Evolutionary conservation across 805 yeast species (phyloP), one percentile per base, ranked within the genome.

Genomic region (Myxozyma nipponensis): DNA sequence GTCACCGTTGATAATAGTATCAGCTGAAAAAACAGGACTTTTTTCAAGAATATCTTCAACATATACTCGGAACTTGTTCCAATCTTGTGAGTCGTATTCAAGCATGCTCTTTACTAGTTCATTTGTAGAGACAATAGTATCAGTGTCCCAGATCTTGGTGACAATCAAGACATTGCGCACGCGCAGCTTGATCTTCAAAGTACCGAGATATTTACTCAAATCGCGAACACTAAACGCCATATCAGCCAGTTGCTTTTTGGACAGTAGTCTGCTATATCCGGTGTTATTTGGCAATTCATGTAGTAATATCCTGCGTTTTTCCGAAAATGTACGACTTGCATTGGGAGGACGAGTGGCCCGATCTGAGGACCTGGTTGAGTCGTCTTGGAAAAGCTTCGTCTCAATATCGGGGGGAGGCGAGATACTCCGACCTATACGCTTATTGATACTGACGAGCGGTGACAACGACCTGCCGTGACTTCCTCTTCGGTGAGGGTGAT

Each of bases 101-200:
- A 88, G 65, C 25, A 88, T 65, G 90, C 91, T 88, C 59, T 82
- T 88, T 1, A 86, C 83, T 58, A 89, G 71, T 61, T 85, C 93
- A 49, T 89, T 73, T 0, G 96, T 85, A 40, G 85, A 69, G 61
- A 79, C 82, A 5, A 85, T 80, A 43, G 89, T 70, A 3, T 87
- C 81, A 57, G 83, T 80, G 65, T 89, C 96, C 52, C 93, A 75
- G 1, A 95, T 91, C 66, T 88, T 88, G 13, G 96, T 88, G 18
- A 89, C 88, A 13, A 88, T 78, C 79, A 88, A 75, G 17, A 89
- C 78, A 19, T 85, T 79, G 39, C 76, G 75, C 18, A 85, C 81
- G 46, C 84, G 82, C 25, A 88, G 67, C 59, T 82, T 83, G 26
- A 88, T 53, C 30, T 41, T 42, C 37, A 53, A 23, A 4, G 53